These are phyloP conservation scores for Asterella californica DNA, from an alignment of 225 moss, liverwort and hornwort genomes.

Conservation along the genomic window DNA sequence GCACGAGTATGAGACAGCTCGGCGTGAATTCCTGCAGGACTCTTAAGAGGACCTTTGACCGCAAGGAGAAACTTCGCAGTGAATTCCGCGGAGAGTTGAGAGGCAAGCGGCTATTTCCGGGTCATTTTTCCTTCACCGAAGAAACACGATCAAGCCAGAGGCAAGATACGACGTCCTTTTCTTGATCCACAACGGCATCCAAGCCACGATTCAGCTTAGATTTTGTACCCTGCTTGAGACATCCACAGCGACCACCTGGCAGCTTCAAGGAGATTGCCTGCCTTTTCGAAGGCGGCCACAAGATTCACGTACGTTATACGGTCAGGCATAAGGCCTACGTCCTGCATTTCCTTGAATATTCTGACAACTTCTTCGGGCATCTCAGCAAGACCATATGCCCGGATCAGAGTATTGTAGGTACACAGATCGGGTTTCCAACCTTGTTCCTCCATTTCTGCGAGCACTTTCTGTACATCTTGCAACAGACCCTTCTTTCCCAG, in stretches of 20 bases:
- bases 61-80: too few relatives aligned
- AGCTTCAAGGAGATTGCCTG: constrained; percentile 87
- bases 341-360: constrained; percentile 75
- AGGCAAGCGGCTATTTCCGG: too few relatives aligned
- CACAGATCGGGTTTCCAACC: constrained; percentile 76
- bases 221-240: constrained; percentile 71
- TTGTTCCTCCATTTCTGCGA: constrained; percentile 56
- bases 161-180: neutral
- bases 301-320: constrained; percentile 84
- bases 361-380: constrained; percentile 63
- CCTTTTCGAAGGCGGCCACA: constrained; percentile 79
- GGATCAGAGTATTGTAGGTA: constrained; percentile 89
- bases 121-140: too few relatives aligned
- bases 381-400: constrained; percentile 81
- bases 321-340: constrained; percentile 68
- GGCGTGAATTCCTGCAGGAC: too few relatives aligned
- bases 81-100: too few relatives aligned
- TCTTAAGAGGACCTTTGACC: too few relatives aligned
- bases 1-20: too few relatives aligned
- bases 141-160: too few relatives aligned
- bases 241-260: constrained; percentile 99
- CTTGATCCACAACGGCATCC: neutral
- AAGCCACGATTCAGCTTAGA: neutral
- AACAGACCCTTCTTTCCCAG: constrained; percentile 67
- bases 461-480: constrained; percentile 51